Evolutionary conservation across 345 rosid genomes (phyloP).

Genomic region (Salix brachista): DNA sequence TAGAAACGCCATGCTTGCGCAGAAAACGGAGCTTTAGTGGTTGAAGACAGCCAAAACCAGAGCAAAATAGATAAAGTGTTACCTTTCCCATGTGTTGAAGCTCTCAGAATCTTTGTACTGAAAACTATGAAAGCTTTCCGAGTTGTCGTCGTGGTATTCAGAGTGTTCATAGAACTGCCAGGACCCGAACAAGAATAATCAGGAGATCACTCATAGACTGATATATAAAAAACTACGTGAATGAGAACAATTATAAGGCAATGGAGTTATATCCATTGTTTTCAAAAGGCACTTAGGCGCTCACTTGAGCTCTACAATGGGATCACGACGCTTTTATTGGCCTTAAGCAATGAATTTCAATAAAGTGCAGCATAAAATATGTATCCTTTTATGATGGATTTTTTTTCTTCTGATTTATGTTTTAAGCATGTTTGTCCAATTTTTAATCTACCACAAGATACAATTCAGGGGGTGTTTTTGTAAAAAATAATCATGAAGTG

Average conservation of each 20-base stretch:
- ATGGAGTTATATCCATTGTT: background rate
- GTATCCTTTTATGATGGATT: too few relatives aligned
- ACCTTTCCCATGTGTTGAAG: slow-evolving; percentile 20
- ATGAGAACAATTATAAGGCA: background rate
- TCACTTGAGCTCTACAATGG: too few relatives aligned
- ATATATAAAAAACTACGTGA: background rate
- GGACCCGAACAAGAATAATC: background rate
- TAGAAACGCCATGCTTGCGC: background rate
- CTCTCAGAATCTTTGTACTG: slow-evolving; percentile 2
- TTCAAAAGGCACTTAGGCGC: too few relatives aligned
- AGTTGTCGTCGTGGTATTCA: background rate
- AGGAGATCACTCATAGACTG: background rate
- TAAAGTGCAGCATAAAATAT: too few relatives aligned
- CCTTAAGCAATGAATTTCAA: too few relatives aligned
- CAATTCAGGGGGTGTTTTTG: too few relatives aligned
- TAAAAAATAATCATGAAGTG: too few relatives aligned
- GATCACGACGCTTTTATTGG: too few relatives aligned
- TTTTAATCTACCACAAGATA: too few relatives aligned
- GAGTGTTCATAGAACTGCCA: slow-evolving; percentile 22
- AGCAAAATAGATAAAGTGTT: background rate
- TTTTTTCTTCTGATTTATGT: too few relatives aligned
- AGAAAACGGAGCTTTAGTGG: background rate
- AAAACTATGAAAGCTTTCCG: background rate
- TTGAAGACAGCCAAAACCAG: background rate
- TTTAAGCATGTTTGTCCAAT: too few relatives aligned